Conservation (phyloP, 345 rosid genomes). For the Populus ilicifolia region DNA sequence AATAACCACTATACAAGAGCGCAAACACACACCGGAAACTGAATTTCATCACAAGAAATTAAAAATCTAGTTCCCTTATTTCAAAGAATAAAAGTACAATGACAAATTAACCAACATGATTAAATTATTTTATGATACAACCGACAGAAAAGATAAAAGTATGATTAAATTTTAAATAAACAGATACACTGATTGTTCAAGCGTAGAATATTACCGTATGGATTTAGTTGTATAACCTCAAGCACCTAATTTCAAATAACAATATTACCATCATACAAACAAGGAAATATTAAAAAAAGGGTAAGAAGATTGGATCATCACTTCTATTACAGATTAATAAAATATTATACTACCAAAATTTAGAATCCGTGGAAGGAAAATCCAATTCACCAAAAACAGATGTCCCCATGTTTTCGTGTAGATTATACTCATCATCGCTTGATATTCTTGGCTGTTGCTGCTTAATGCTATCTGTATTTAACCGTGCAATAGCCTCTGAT, state of each 20-base stretch:
- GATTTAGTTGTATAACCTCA: neutral
- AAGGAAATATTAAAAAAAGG: neutral
- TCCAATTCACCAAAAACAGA: conserved; percentile 5
- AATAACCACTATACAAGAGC: neutral
- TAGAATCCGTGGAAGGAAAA: conserved; percentile 1
- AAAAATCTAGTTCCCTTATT: too few relatives aligned
- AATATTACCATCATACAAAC: neutral
- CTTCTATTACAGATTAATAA: neutral
- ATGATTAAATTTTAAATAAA: neutral
- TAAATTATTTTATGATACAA: neutral
- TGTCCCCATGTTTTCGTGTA: conserved; percentile 20
- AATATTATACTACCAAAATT: neutral
- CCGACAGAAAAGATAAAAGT: neutral
- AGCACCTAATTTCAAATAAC: neutral
- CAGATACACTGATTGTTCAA: neutral
- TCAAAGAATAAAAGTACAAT: neutral
- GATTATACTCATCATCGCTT: conserved; percentile 19
- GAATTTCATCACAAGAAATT: neutral
- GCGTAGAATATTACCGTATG: neutral
- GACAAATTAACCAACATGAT: neutral
- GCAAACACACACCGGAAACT: neutral
- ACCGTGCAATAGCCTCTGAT: conserved; percentile 49
- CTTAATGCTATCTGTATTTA: conserved; percentile 36
- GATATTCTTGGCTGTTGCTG: conserved; percentile 31
- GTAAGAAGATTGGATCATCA: neutral